Evolutionary conservation across 768 basidiomycete genomes (phyloP).

Genomic region (Ramaria rubella): DNA sequence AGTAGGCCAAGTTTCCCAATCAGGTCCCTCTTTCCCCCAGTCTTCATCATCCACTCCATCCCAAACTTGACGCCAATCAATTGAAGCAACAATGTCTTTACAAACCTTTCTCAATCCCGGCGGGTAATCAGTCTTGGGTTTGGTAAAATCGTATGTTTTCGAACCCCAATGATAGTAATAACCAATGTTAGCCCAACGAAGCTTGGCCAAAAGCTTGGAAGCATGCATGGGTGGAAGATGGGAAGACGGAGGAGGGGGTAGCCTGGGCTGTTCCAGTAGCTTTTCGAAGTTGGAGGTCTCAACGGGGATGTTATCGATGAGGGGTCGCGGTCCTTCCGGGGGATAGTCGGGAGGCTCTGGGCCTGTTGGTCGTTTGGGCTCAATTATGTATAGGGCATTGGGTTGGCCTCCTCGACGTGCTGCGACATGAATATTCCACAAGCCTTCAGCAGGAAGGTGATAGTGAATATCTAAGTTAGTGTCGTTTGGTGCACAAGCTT

Average conservation of each 20-base stretch:
- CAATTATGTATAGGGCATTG: constrained; percentile 23
- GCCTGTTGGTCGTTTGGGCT: constrained; percentile 38
- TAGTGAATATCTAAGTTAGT: constrained; percentile 91
- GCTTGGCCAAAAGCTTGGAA: constrained; percentile 58
- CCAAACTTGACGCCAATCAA: constrained; percentile 71
- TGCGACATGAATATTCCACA: constrained; percentile 62
- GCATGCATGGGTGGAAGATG: constrained; percentile 44
- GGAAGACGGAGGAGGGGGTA: constrained; percentile 56
- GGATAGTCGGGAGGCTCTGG: constrained; percentile 7
- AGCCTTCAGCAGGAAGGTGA: constrained; percentile 58
- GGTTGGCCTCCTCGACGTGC: constrained; percentile 16
- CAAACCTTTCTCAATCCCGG: constrained; percentile 52
- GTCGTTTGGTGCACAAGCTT: constrained; percentile 74
- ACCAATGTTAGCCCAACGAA: constrained; percentile 95
- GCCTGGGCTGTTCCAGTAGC: constrained; percentile 53
- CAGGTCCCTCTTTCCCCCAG: constrained; percentile 49
- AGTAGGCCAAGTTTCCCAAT: constrained; percentile 70
- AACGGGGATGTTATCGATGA: constrained; percentile 69
- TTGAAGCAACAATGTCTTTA: constrained; percentile 46
- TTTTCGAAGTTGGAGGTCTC: constrained; percentile 46
- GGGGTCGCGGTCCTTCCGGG: constrained; percentile 48
- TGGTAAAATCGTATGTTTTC: constrained; percentile 88
- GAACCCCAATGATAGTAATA: constrained; percentile 97
- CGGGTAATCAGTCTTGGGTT: constrained; percentile 58
- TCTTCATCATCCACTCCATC: constrained; percentile 26